Evolutionary conservation across 108 stramenopile species (phyloP).

Genomic region (Ochromonas danica): DNA sequence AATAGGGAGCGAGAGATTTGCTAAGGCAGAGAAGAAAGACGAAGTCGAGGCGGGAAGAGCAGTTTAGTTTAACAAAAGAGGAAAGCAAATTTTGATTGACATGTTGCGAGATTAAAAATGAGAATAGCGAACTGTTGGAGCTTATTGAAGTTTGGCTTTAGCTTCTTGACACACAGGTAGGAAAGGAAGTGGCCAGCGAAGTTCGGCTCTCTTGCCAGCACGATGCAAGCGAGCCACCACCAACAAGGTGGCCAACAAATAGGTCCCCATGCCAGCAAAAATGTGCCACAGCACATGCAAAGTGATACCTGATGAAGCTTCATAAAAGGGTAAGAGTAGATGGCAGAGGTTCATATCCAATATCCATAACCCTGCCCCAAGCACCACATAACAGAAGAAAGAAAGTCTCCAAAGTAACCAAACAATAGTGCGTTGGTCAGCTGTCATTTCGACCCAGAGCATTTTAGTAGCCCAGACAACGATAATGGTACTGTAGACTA

Average conservation of each 20-base stretch:
- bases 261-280: conserved; percentile 1
- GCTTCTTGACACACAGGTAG: no score
- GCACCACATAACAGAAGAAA: background rate
- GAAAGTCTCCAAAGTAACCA: no score
- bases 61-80: no score
- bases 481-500: background rate
- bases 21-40: no score
- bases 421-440: background rate
- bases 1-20: no score
- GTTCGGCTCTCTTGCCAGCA: background rate
- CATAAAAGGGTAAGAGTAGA: background rate
- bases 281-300: conserved; percentile 24
- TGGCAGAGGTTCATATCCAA: conserved; percentile 10
- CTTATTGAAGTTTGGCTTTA: no score
- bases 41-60: no score
- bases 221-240: background rate
- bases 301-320: background rate
- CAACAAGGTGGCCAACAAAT: background rate
- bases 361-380: conserved; percentile 2
- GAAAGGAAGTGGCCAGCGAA: background rate
- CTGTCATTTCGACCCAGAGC: background rate
- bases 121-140: no score
- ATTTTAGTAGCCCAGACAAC: background rate
- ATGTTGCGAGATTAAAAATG: no score
- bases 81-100: no score